These are phyloP conservation scores for Colletotrichum abscissum DNA, from an alignment of 2,329 filamentous ascomycete genomes.

Conservation along the genomic window DNA sequence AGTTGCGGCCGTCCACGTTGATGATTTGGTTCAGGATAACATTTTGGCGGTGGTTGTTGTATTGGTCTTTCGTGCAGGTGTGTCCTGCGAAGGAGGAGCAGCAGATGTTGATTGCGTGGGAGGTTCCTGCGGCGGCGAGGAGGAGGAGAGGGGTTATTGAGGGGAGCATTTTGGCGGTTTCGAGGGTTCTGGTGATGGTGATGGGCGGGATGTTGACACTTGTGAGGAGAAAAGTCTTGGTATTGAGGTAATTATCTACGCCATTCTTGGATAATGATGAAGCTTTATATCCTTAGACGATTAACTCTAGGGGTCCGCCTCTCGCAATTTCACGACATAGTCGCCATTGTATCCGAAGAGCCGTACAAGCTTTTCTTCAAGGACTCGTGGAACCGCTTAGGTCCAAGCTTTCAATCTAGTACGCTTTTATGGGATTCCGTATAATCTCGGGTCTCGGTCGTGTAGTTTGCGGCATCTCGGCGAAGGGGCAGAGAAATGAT, in stretches of 20 bases:
- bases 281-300: too few species aligned
- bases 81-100: neutral
- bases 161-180: neutral
- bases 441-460: neutral
- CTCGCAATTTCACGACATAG: too few species aligned
- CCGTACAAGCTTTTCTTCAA: too few species aligned
- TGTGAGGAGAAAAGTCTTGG: too few species aligned
- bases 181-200: neutral
- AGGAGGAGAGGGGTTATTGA: neutral
- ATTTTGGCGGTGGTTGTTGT: neutral
- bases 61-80: neutral
- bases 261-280: too few species aligned
- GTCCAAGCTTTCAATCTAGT: neutral
- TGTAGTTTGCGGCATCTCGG: neutral
- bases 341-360: too few species aligned
- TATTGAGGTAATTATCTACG: too few species aligned
- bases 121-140: neutral
- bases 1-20: neutral
- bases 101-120: neutral
- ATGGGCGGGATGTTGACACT: too few species aligned
- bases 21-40: neutral
- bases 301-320: too few species aligned
- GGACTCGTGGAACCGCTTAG: too few species aligned
- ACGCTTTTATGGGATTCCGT: neutral
- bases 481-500: neutral